Percentiles rank a stretch among this genome's conserved stretches.
phyloP scores from a whole-genome alignment of 2,329 filamentous ascomycete species.

The Verticillium tricorpus region DNA sequence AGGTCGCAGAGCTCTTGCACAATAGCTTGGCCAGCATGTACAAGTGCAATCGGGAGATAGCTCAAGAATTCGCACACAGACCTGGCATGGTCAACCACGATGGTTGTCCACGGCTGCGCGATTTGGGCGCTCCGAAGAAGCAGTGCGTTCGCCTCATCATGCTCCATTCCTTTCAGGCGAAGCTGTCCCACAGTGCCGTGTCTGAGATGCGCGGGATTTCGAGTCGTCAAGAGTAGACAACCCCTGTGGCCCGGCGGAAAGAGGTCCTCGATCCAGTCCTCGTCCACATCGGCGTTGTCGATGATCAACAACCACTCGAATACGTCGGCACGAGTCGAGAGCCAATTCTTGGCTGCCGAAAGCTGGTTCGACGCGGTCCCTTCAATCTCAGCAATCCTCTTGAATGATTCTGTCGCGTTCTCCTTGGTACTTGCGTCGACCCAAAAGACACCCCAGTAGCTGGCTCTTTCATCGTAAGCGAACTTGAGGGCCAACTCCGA shows the following conservation, averaged over 20 bases:
- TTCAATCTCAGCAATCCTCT: not conserved
- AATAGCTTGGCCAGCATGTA: not conserved
- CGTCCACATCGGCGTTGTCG: not conserved
- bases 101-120: not conserved
- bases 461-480: not conserved
- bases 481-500: not conserved
- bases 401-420: not conserved
- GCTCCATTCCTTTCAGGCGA: not conserved
- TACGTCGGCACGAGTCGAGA: not conserved
- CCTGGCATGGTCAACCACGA: not conserved
- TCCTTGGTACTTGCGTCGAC: not conserved
- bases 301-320: not conserved
- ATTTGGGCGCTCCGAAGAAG: not conserved
- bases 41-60: not conserved
- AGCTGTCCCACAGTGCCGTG: not conserved
- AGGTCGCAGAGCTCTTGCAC: not conserved
- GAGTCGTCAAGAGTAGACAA: not conserved
- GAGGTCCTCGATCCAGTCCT: not conserved
- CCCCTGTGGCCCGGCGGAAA: not conserved
- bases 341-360: not conserved
- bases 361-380: not conserved
- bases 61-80: not conserved
- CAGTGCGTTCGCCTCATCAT: not conserved
- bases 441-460: constrained; percentile 1
- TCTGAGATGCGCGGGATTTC: not conserved